Evolutionary conservation across 495 filamentous ascomycete species (phyloP).

Genomic region (Penicillium waksmanii): DNA sequence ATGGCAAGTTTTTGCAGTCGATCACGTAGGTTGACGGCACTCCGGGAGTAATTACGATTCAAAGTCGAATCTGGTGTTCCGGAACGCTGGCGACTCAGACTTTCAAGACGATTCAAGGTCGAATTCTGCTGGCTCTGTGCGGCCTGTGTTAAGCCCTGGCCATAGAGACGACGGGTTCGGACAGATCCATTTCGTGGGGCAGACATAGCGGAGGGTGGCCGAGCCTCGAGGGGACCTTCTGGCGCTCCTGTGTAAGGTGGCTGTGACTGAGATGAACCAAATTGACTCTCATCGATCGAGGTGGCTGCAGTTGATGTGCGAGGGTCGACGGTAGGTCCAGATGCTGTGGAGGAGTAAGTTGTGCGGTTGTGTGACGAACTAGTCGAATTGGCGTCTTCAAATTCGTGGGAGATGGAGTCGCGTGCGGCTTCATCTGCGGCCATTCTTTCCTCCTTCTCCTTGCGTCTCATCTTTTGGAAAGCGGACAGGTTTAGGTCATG

Average conservation of each 20-base stretch:
- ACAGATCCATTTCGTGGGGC: constrained; percentile 55
- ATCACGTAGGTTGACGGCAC: constrained; percentile 60
- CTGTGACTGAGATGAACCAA: constrained; percentile 49
- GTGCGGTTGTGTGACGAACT: constrained; percentile 76
- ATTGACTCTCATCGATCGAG: constrained; percentile 78
- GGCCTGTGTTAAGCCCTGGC: constrained; percentile 79
- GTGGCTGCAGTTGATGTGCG: constrained; percentile 90
- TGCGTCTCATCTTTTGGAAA: constrained; percentile 73
- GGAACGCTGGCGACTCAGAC: constrained; percentile 59
- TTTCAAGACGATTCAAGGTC: constrained; percentile 77
- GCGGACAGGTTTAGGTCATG: constrained; percentile 79
- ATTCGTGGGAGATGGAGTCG: constrained; percentile 36
- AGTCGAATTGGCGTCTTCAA: constrained; percentile 62
- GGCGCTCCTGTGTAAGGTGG: constrained; percentile 22
- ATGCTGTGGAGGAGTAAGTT: constrained; percentile 86
- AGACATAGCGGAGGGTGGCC: constrained; percentile 23
- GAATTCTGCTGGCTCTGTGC: constrained; percentile 80
- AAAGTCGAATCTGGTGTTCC: constrained; percentile 44
- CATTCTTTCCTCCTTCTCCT: constrained; percentile 55
- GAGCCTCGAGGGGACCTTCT: constrained; percentile 17
- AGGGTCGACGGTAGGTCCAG: constrained; percentile 64
- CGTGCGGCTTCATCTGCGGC: constrained; percentile 39
- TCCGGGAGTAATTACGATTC: constrained; percentile 52
- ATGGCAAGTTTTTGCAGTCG: constrained; percentile 55
- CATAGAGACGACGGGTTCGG: constrained; percentile 80